Percentiles rank a stretch among this genome's conserved stretches.
phyloP scores from a whole-genome alignment of 805 yeast species.

The Wickerhamiella kurtzmanii region DNA sequence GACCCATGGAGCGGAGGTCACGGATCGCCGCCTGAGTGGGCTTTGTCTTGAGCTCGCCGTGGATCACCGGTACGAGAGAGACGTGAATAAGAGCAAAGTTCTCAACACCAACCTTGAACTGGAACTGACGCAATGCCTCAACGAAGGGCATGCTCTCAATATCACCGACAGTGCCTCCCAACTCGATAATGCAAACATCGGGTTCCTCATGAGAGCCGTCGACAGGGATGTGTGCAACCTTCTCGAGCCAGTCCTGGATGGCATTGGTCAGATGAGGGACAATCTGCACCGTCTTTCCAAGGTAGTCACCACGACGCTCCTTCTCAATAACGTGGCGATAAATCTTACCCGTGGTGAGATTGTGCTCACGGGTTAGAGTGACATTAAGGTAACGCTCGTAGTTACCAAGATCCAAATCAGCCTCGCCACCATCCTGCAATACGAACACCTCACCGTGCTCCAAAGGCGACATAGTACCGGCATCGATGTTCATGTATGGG shows the following conservation, averaged over 20 bases:
- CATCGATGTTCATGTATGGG: slow-evolving; percentile 98
- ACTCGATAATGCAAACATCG: slow-evolving; percentile 90
- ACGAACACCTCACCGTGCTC: slow-evolving; percentile 99
- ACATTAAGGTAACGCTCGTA: slow-evolving; percentile 93
- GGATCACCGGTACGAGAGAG: slow-evolving; percentile 92
- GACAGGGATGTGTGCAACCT: slow-evolving; percentile 82
- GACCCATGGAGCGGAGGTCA: slow-evolving; percentile 88
- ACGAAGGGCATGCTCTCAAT: slow-evolving; percentile 98
- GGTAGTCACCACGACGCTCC: slow-evolving; percentile 91
- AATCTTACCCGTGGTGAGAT: slow-evolving; percentile 96
- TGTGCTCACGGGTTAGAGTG: slow-evolving; percentile 85
- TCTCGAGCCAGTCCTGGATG: slow-evolving; percentile 96
- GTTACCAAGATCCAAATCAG: slow-evolving; percentile 94
- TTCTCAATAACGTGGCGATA: slow-evolving; percentile 86
- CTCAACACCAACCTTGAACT: slow-evolving; percentile 87
- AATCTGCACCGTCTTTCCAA: slow-evolving; percentile 98
- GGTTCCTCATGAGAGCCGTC: slow-evolving; percentile 81
- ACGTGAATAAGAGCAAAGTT: slow-evolving; percentile 95
- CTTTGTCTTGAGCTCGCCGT: slow-evolving; percentile 97
- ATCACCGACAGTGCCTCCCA: slow-evolving; percentile 99
- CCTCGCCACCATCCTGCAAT: slow-evolving; percentile 97
- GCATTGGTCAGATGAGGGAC: slow-evolving; percentile 97
- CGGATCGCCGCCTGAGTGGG: slow-evolving; percentile 99
- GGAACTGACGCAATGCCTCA: slow-evolving; percentile 97
- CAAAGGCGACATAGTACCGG: slow-evolving; percentile 98